These are phyloP conservation scores for Fusarium sp. DNA, from an alignment of 2,329 filamentous ascomycete species.

Conservation along the genomic window DNA sequence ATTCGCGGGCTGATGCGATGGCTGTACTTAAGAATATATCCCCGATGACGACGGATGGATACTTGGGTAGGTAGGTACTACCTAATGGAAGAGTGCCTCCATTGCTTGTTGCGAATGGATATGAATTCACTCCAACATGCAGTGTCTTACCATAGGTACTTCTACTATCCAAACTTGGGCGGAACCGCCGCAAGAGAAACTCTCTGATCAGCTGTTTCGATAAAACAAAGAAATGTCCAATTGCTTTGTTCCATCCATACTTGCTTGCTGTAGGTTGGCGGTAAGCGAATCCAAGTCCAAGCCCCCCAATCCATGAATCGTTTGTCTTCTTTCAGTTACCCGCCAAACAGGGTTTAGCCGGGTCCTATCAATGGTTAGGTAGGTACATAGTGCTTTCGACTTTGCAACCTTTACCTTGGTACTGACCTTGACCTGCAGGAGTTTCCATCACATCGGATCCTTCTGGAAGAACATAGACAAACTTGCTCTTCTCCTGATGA, in stretches of 20 bases:
- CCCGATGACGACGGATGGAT: neutral
- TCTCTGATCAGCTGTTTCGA: neutral
- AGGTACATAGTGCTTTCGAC: neutral
- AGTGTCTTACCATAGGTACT: neutral
- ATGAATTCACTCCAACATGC: neutral
- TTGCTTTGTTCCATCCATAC: neutral
- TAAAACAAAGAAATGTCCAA: neutral
- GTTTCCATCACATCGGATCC: neutral
- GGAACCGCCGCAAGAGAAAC: neutral
- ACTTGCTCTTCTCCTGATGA: neutral
- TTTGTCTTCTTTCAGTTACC: neutral
- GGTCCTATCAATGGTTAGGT: neutral
- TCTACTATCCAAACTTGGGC: neutral
- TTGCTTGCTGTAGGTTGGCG: conserved; percentile 3
- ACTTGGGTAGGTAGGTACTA: too few relatives aligned
- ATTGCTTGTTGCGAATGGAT: neutral
- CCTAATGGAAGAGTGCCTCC: neutral
- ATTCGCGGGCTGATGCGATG: neutral
- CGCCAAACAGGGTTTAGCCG: conserved; percentile 5
- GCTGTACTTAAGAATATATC: neutral
- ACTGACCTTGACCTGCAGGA: neutral
- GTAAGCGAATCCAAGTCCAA: conserved; percentile 6
- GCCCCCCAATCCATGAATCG: neutral
- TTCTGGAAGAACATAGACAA: neutral
- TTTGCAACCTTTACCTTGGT: neutral